Base-by-base conservation (phyloP, 768 basidiomycete genomes). In the Zangia roseola region DNA sequence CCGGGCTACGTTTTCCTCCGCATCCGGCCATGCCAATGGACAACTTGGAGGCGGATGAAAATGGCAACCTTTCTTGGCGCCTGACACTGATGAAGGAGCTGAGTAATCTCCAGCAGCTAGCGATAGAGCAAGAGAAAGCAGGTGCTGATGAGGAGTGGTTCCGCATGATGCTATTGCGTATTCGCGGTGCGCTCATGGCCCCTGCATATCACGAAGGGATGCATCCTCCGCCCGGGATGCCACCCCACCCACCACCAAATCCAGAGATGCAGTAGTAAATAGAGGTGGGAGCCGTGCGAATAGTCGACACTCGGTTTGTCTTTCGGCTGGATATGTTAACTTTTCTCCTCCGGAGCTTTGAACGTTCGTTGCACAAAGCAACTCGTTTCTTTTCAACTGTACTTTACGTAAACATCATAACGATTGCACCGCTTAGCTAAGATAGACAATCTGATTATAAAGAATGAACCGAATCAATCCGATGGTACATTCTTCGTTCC, bases 141-240 rank as follows among this genome's bases (percentile, higher is more conserved):
- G 86, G 85, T 25, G 84, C 79, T 3, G 88, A 88, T 43, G 82
- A 81, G 38, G 90, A 92, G 53, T 93, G 90, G 90, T 93, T 84
- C 59, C 73, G 85, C 54, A 84, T 88, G 80, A 91, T 92, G 88
- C 62, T 91, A 9, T 75, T 88, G 61, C 81, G 87, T n/a, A 82
- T 91, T 36, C 75, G 90, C 46, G 77, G 76, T 37, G 85, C 85
- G 16, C 73, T 91, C 54, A 81, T 90, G 80, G 80, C 73, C 4
- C 66, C 69, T 43, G 65, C 71, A 1, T 67, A 67, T 26, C 65
- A 54, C 35, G 69, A 72, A 26, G 71, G 66, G 17, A 66, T 71
- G 65, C 72, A 65, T 41, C 69, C 69, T 10, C 66, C 69, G 1
- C 68, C 67, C 23, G 67, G 68, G 17, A 70, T 68, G 69, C 62